Conservation (phyloP, 139 green algal species). For the Gonium pectorale region DNA sequence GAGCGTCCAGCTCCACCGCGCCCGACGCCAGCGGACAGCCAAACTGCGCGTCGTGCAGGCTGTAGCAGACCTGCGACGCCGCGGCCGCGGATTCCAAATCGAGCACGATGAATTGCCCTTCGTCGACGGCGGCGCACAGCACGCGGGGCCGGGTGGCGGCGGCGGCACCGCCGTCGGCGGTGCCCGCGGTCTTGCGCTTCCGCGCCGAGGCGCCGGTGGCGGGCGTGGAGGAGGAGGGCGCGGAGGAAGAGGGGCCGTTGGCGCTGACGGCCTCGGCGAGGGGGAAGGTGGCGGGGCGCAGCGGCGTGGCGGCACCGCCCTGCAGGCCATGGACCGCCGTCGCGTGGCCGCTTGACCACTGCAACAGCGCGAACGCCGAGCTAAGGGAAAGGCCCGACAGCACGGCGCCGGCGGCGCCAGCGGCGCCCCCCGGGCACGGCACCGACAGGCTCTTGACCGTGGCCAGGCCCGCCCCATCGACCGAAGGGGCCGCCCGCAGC, state of each 20-base stretch:
- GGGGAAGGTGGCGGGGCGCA: slow-evolving; percentile 12
- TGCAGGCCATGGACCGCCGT: slow-evolving; percentile 28
- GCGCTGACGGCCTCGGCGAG: slow-evolving; percentile 1
- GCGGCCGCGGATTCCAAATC: slow-evolving; percentile 13
- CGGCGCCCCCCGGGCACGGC: slow-evolving; percentile 1
- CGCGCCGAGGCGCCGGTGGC: not conserved
- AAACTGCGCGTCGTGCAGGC: slow-evolving; percentile 48
- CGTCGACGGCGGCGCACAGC: slow-evolving; percentile 48
- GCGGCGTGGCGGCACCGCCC: not conserved
- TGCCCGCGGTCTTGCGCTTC: slow-evolving; percentile 34
- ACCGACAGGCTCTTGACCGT: not conserved
- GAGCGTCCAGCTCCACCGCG: slow-evolving; percentile 19
- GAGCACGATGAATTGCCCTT: slow-evolving; percentile 35
- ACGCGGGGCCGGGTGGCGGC: not conserved
- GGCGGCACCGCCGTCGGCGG: not conserved
- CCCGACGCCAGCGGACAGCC: slow-evolving; percentile 41
- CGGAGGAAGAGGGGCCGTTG: slow-evolving; percentile 21
- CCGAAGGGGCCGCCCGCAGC: not conserved
- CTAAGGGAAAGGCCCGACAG: slow-evolving; percentile 15
- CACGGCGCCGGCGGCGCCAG: not conserved
- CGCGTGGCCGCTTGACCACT: slow-evolving; percentile 35
- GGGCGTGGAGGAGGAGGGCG: not conserved
- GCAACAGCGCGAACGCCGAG: slow-evolving; percentile 11
- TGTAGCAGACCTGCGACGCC: slow-evolving; percentile 34
- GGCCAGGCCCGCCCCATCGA: not conserved